Evolutionary conservation across 306 rosid species (phyloP).

Genomic region (Prunus salicina): DNA sequence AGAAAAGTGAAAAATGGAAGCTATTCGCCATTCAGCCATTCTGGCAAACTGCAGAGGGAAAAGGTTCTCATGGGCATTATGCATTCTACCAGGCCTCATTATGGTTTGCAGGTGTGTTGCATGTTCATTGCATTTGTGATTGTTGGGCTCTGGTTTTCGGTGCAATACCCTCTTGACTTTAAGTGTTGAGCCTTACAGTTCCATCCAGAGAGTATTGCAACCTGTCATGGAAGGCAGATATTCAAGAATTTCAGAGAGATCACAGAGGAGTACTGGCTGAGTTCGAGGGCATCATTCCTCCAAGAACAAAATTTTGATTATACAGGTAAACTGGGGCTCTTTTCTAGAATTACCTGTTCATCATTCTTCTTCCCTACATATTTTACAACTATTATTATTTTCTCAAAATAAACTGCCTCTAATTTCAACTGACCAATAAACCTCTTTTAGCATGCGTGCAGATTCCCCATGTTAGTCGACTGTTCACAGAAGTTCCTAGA

Average conservation of each 20-base stretch:
- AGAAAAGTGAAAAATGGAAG: constrained; percentile 30
- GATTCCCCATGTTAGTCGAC: constrained; percentile 44
- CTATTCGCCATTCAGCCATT: constrained; percentile 27
- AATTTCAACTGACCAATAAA: constrained; percentile 49
- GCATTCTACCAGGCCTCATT: constrained; percentile 94
- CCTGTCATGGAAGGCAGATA: constrained; percentile 76
- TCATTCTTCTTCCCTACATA: constrained; percentile 1
- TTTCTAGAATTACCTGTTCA: constrained; percentile 4
- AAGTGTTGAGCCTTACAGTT: constrained; percentile 61
- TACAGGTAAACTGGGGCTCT: constrained; percentile 57
- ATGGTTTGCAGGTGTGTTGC: constrained; percentile 86
- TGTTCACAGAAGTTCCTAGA: constrained; percentile 41
- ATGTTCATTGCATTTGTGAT: constrained; percentile 22
- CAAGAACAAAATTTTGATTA: constrained; percentile 30
- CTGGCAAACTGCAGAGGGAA: constrained; percentile 30
- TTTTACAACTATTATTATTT: background rate
- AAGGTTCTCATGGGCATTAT: constrained; percentile 82
- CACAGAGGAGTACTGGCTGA: constrained; percentile 79
- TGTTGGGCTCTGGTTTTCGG: constrained; percentile 13
- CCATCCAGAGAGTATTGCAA: constrained; percentile 99
- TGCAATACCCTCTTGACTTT: constrained; percentile 24
- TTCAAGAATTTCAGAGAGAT: constrained; percentile 84
- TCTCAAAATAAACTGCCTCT: background rate
- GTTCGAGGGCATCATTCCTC: constrained; percentile 40
- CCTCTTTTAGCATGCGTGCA: constrained; percentile 60